phyloP scores from a whole-genome alignment of 306 rosid genomes.

The Luffa acutangula region DNA sequence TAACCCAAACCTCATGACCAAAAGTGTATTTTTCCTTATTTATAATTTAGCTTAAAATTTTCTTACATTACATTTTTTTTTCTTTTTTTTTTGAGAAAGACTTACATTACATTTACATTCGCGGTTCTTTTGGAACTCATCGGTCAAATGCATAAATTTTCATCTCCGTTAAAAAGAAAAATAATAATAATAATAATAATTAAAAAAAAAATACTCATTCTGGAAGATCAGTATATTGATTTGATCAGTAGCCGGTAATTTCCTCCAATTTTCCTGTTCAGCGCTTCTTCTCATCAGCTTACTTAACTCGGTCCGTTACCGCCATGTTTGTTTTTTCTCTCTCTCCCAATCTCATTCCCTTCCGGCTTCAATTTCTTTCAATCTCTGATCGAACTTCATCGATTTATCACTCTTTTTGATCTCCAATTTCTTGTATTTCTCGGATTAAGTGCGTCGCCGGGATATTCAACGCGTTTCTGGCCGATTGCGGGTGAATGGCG shows the following conservation, averaged over 20 bases:
- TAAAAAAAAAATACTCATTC: neutral
- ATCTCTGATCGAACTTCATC: neutral
- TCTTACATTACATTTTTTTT: no score
- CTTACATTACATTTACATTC: no score
- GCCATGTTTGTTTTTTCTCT: neutral
- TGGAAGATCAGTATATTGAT: neutral
- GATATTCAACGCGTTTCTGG: slow-evolving; percentile 2
- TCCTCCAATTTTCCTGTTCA: neutral
- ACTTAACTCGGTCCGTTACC: slow-evolving; percentile 10
- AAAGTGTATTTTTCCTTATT: no score
- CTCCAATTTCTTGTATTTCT: neutral
- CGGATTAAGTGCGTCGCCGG: neutral
- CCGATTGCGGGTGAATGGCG: neutral
- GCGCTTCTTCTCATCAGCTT: neutral
- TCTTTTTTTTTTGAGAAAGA: no score
- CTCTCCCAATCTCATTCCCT: neutral
- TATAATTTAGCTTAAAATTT: no score
- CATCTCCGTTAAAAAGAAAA: neutral
- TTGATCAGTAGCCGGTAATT: slow-evolving; percentile 7
- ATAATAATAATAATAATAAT: no score
- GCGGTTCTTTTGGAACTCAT: no score
- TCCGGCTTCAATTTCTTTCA: neutral
- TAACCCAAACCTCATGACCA: no score
- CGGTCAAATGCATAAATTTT: neutral
- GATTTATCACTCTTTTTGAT: neutral